Evolutionary conservation across 805 yeast genomes (phyloP).

Genomic region (Hanseniaspora taiwanica): DNA sequence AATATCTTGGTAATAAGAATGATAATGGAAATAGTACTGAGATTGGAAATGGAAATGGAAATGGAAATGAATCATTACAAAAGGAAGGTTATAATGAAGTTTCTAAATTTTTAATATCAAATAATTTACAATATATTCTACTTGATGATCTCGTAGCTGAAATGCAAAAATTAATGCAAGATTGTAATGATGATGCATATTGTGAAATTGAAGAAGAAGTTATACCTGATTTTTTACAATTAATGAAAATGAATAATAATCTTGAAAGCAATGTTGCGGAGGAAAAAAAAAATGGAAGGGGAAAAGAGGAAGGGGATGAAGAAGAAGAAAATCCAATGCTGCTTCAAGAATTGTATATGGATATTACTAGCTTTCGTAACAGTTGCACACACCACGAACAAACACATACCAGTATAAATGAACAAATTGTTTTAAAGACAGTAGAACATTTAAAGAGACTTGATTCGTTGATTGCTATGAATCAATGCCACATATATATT

Average conservation of each 20-base stretch:
- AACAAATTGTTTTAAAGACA: not conserved
- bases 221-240: not conserved
- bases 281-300: no score
- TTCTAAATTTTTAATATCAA: constrained; percentile 18
- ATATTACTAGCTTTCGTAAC: not conserved
- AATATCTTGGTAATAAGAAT: not conserved
- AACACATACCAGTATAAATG: not conserved
- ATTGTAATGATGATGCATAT: not conserved
- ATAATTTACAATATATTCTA: constrained; percentile 21
- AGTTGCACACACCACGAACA: not conserved
- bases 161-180: constrained; percentile 3
- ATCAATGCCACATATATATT: not conserved
- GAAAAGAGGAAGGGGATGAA: no score
- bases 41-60: not conserved
- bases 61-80: not conserved
- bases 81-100: constrained; percentile 13
- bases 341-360: not conserved
- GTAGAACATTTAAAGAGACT: not conserved
- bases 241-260: not conserved
- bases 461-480: not conserved
- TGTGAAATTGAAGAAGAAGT: not conserved
- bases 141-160: constrained; percentile 19
- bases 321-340: not conserved
- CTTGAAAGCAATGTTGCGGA: no score
- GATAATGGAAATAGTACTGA: not conserved